Evolutionary conservation across 2,329 filamentous ascomycete species (phyloP).

Genomic region (Diaporthe sp.): DNA sequence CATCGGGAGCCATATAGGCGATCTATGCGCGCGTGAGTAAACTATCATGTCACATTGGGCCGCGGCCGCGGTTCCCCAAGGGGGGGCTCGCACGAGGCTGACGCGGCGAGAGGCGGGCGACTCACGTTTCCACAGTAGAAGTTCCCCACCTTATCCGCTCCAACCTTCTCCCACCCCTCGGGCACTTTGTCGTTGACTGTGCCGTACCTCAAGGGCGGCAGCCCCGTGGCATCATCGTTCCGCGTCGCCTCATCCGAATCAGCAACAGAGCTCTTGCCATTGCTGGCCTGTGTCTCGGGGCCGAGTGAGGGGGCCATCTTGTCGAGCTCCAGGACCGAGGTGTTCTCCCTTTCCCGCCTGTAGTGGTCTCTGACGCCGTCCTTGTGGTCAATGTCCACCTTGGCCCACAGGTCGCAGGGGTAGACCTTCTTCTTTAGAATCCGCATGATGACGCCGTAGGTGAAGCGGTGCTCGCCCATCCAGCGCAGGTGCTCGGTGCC

Average conservation of each 20-base stretch:
- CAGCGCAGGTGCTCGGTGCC: slow-evolving; percentile 92
- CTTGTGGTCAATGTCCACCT: slow-evolving; percentile 85
- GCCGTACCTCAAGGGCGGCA: slow-evolving; percentile 84
- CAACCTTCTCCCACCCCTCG: slow-evolving; percentile 79
- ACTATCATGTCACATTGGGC: neutral
- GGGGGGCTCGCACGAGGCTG: neutral
- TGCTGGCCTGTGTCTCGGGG: slow-evolving; percentile 42
- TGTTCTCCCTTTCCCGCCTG: slow-evolving; percentile 55
- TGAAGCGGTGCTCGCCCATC: slow-evolving; percentile 92
- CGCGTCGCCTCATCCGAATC: slow-evolving; percentile 39
- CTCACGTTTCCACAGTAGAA: slow-evolving; percentile 92
- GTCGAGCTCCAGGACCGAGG: slow-evolving; percentile 24
- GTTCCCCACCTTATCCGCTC: slow-evolving; percentile 85
- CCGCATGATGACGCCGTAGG: slow-evolving; percentile 84
- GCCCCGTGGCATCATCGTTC: slow-evolving; percentile 60
- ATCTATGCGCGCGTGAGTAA: slow-evolving; percentile 66
- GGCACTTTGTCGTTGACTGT: slow-evolving; percentile 84
- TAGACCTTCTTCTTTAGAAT: slow-evolving; percentile 84
- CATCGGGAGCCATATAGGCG: slow-evolving; percentile 89
- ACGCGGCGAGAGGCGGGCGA: slow-evolving; percentile 40
- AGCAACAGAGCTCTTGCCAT: slow-evolving; percentile 19
- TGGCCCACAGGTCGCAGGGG: slow-evolving; percentile 89
- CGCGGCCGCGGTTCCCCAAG: neutral
- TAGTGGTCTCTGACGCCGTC: slow-evolving; percentile 81
- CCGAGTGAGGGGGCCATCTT: slow-evolving; percentile 41